A percentile compares a stretch with the other conserved stretches of the same genome.
Evolutionary conservation across 352 stramenopile genomes (phyloP).

Genomic region (Pythium oligandrum): DNA sequence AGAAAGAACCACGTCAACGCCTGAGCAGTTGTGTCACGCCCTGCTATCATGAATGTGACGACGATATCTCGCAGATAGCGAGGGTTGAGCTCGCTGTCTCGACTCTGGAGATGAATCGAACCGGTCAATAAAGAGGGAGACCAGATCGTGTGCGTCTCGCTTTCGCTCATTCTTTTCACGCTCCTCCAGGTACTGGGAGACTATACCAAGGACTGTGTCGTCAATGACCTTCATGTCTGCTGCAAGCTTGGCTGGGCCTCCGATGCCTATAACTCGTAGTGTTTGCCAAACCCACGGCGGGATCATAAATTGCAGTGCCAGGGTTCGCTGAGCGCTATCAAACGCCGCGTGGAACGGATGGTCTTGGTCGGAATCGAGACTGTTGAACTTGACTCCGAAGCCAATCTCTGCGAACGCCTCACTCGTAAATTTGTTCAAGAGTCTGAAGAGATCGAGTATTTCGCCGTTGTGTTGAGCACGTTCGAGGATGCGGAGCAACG

Average conservation of each 20-base stretch:
- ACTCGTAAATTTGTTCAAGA: constrained; percentile 42
- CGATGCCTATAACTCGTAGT: constrained; percentile 23
- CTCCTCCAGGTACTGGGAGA: constrained; percentile 23
- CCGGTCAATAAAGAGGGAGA: constrained; percentile 42
- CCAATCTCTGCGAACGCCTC: constrained; percentile 50
- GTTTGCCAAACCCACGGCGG: constrained; percentile 40
- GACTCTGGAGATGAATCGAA: constrained; percentile 7
- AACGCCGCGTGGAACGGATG: constrained; percentile 49
- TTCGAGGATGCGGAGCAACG: constrained; percentile 23
- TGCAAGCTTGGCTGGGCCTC: constrained; percentile 23
- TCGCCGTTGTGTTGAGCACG: constrained; percentile 5
- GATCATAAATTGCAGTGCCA: constrained; percentile 23
- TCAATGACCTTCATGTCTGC: constrained; percentile 34
- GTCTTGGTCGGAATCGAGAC: constrained; percentile 30
- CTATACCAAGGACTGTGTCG: constrained; percentile 34
- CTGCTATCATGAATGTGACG: constrained; percentile 78
- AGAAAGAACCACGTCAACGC: constrained; percentile 74
- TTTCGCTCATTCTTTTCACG: constrained; percentile 1
- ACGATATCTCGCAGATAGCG: constrained; percentile 65
- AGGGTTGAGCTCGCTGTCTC: constrained; percentile 25
- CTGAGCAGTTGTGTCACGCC: constrained; percentile 69
- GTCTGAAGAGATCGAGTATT: constrained; percentile 30
- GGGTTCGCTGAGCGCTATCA: constrained; percentile 22
- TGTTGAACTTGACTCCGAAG: constrained; percentile 43
- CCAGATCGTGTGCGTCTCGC: constrained; percentile 25